These are phyloP conservation scores for Cephalotrichum gorgonifer DNA, from an alignment of 2,329 filamentous ascomycete species.

Conservation along the genomic window DNA sequence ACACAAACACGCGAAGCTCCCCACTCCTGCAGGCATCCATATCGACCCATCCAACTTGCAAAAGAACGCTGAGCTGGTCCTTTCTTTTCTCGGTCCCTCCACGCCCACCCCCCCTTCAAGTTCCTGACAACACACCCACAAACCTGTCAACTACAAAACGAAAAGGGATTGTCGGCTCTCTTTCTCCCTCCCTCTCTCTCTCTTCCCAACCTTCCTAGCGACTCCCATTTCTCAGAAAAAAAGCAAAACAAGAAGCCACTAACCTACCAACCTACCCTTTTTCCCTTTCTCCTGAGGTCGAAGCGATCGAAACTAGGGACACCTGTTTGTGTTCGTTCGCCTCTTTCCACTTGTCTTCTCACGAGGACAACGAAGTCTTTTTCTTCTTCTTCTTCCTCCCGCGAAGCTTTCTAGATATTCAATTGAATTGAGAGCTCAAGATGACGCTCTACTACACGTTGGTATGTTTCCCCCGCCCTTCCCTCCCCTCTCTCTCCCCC, in stretches of 20 bases:
- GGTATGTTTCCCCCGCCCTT: slow-evolving; percentile 24
- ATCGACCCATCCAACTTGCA: too few relatives aligned
- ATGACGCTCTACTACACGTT: slow-evolving; percentile 51
- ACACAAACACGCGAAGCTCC: neutral
- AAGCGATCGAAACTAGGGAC: too few relatives aligned
- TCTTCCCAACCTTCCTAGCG: neutral
- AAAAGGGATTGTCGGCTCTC: too few relatives aligned
- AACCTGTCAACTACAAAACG: neutral
- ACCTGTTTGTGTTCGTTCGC: too few relatives aligned
- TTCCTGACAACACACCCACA: slow-evolving; percentile 5
- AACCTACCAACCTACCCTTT: neutral
- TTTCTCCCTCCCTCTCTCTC: neutral
- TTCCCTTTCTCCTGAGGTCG: neutral
- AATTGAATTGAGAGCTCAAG: slow-evolving; percentile 16
- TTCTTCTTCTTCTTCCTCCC: neutral
- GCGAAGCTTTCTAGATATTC: neutral
- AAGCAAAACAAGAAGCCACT: too few relatives aligned
- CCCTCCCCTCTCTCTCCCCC: neutral
- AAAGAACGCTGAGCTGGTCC: too few relatives aligned
- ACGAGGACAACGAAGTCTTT: neutral
- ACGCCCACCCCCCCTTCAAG: neutral
- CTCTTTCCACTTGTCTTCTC: neutral
- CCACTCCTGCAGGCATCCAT: neutral
- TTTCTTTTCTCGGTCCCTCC: neutral
- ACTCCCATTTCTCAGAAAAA: too few relatives aligned